Percentiles rank a stretch among this genome's conserved stretches.
These are phyloP conservation scores for Botryotinia calthae DNA, from an alignment of 2,329 filamentous ascomycete genomes.

Conservation along the genomic window DNA sequence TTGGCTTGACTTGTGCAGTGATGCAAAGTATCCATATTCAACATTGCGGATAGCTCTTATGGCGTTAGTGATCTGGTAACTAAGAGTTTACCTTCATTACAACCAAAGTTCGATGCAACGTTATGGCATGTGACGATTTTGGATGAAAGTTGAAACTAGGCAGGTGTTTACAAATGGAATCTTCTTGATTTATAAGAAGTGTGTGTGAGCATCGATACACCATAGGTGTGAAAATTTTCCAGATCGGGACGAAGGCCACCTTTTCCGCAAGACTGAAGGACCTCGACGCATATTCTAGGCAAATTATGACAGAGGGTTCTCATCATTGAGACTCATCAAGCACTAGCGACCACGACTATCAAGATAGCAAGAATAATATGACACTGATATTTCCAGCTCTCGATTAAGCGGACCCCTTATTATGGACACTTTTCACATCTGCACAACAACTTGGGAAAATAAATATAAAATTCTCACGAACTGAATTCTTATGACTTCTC, in stretches of 20 bases:
- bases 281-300: neutral
- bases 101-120: neutral
- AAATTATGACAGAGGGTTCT: too few species aligned
- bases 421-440: fast-evolving
- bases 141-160: fast-evolving
- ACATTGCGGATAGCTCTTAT: neutral
- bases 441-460: neutral
- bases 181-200: neutral
- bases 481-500: neutral
- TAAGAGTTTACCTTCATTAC: too few species aligned
- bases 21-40: neutral
- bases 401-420: neutral
- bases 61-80: neutral
- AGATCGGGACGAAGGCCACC: neutral
- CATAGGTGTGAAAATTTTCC: neutral
- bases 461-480: neutral
- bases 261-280: neutral
- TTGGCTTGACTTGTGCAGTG: too few species aligned
- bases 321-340: neutral
- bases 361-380: neutral
- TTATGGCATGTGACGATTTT: neutral
- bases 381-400: neutral
- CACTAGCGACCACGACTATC: too few species aligned
- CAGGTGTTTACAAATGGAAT: neutral
- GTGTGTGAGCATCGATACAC: neutral